These are phyloP conservation scores for Carex arenaria DNA, from an alignment of 202 grass and related monocot genomes.

Conservation along the genomic window DNA sequence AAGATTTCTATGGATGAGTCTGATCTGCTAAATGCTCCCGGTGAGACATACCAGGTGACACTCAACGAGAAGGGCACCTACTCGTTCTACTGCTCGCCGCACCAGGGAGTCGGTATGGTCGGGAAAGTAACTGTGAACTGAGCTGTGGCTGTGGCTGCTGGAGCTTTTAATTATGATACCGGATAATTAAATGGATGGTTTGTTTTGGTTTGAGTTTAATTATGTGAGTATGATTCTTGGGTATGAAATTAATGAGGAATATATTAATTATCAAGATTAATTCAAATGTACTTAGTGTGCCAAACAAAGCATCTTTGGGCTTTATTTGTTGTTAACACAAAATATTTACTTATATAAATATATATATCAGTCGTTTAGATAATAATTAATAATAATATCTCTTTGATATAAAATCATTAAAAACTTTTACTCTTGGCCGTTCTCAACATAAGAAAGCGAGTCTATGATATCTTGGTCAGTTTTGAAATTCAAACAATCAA, in stretches of 20 bases:
- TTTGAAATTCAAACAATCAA: too few species aligned
- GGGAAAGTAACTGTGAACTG: conserved; percentile 95
- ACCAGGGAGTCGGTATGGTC: conserved; percentile 80
- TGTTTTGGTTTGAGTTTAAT: neutral
- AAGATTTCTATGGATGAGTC: conserved; percentile 68
- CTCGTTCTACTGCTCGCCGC: conserved; percentile 85
- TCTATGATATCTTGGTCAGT: too few species aligned
- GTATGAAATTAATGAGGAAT: conserved; percentile 10
- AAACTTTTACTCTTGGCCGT: too few species aligned
- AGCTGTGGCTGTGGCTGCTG: neutral
- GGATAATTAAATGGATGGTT: neutral
- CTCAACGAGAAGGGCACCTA: conserved; percentile 82
- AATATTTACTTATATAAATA: neutral
- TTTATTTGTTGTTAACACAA: neutral
- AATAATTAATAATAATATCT: too few species aligned
- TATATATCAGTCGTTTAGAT: neutral
- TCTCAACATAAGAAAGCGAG: too few species aligned
- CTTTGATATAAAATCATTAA: too few species aligned
- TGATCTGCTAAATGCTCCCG: conserved; percentile 60
- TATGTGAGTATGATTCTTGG: conserved; percentile 5
- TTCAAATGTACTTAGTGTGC: neutral
- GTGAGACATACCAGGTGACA: conserved; percentile 62
- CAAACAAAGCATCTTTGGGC: neutral
- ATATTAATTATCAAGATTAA: neutral
- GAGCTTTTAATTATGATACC: neutral